These are phyloP conservation scores for Sporobolomyces phaffii DNA, from an alignment of 768 basidiomycete species.

Conservation along the genomic window DNA sequence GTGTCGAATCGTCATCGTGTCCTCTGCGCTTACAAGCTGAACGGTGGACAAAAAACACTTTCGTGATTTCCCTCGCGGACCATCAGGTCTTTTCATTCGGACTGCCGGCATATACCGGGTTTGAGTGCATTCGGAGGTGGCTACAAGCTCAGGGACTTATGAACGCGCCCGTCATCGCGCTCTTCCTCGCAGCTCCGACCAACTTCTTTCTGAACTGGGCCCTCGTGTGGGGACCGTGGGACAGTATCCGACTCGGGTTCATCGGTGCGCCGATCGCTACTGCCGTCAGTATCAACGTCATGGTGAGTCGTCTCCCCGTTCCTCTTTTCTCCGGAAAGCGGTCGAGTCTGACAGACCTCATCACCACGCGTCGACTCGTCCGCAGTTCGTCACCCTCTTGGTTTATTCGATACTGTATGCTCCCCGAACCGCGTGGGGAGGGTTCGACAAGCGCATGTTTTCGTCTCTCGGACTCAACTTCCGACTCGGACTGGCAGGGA, in stretches of 20 bases:
- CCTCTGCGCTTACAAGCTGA: neutral
- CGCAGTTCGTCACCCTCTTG: constrained; percentile 45
- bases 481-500: constrained; percentile 70
- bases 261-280: constrained; percentile 88
- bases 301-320: constrained; percentile 46
- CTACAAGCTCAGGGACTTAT: constrained; percentile 58
- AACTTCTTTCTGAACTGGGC: constrained; percentile 77
- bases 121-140: constrained; percentile 41
- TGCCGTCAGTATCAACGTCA: constrained; percentile 80
- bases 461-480: constrained; percentile 63
- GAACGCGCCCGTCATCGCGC: constrained; percentile 73
- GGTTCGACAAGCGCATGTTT: constrained; percentile 61
- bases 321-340: constrained; percentile 51
- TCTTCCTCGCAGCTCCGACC: constrained; percentile 72
- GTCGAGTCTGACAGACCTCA: constrained; percentile 51
- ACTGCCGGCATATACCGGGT: constrained; percentile 42
- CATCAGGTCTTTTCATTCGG: constrained; percentile 31
- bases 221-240: constrained; percentile 52
- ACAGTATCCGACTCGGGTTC: constrained; percentile 70
- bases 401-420: constrained; percentile 46
- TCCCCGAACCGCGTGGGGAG: constrained; percentile 74
- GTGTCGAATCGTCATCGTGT: neutral
- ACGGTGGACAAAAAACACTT: neutral
- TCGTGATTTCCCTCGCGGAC: neutral
- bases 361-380: too few relatives aligned